phyloP scores from a whole-genome alignment of 1,284 basidiomycete species.

The Boletellus deceptivus region DNA sequence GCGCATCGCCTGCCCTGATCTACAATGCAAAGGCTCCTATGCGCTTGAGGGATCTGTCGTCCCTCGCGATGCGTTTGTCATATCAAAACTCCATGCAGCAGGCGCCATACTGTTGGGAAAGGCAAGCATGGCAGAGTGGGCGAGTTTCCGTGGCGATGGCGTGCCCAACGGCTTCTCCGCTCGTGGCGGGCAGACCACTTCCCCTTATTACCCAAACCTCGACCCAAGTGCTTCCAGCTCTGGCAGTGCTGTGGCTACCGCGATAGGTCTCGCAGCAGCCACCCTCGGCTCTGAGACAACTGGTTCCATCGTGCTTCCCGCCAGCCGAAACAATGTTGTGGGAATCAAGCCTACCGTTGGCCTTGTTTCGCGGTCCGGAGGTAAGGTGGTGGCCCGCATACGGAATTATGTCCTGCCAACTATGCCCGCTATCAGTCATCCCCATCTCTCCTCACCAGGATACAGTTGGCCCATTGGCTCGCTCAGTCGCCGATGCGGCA shows the following conservation, averaged over 20 bases:
- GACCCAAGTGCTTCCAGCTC: slow-evolving; percentile 52
- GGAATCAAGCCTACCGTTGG: slow-evolving; percentile 38
- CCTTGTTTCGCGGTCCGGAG: slow-evolving; percentile 50
- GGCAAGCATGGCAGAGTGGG: slow-evolving; percentile 49
- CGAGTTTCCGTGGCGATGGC: slow-evolving; percentile 42
- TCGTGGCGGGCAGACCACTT: slow-evolving; percentile 51
- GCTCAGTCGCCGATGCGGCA: slow-evolving; percentile 47
- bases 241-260: slow-evolving; percentile 48
- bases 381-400: slow-evolving; percentile 23
- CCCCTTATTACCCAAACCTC: slow-evolving; percentile 48
- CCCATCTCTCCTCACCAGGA: slow-evolving; percentile 52
- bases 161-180: slow-evolving; percentile 49
- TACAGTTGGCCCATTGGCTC: slow-evolving; percentile 46
- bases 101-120: slow-evolving; percentile 58
- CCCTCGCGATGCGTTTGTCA: slow-evolving; percentile 63
- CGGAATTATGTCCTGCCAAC: background rate
- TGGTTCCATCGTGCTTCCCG: slow-evolving; percentile 45
- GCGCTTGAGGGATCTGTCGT: slow-evolving; percentile 58
- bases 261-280: slow-evolving; percentile 49
- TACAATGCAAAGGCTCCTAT: slow-evolving; percentile 44
- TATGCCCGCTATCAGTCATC: slow-evolving; percentile 36
- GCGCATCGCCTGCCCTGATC: background rate
- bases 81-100: slow-evolving; percentile 53
- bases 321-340: slow-evolving; percentile 45
- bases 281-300: slow-evolving; percentile 56